Percentiles rank a stretch among this genome's conserved stretches.
phyloP scores from a whole-genome alignment of 192 early-diverging fungal genomes.

The Globomyces pollinis-pini region DNA sequence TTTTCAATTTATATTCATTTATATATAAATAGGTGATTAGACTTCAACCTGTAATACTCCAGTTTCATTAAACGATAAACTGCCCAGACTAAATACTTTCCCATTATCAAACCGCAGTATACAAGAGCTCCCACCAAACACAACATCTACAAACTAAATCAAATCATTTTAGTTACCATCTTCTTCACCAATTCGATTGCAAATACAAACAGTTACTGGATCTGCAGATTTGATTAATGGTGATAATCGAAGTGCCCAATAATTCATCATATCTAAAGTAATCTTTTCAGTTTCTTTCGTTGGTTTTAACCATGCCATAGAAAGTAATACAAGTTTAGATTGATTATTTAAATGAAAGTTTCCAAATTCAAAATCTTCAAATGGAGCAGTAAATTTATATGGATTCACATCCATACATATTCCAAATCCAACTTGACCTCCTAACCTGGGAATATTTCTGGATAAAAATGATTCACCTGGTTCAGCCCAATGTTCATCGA shows the following conservation, averaged over 20 bases:
- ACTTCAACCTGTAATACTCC: neutral
- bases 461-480: slow-evolving; percentile 59
- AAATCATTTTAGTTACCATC: neutral
- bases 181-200: slow-evolving; percentile 16
- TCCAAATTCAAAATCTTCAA: slow-evolving; percentile 63
- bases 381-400: slow-evolving; percentile 55
- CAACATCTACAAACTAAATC: too few relatives aligned
- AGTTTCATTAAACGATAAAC: neutral
- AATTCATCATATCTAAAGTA: slow-evolving; percentile 17
- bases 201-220: slow-evolving; percentile 7
- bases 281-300: neutral
- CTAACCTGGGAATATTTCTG: neutral
- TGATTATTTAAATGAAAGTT: slow-evolving; percentile 45
- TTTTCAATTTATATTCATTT: neutral
- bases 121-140: slow-evolving; percentile 13
- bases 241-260: slow-evolving; percentile 20
- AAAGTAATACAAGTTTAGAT: slow-evolving; percentile 44
- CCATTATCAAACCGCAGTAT: neutral
- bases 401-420: slow-evolving; percentile 87
- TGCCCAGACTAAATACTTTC: neutral
- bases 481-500: slow-evolving; percentile 68
- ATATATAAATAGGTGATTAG: neutral
- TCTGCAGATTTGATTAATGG: slow-evolving; percentile 11
- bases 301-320: slow-evolving; percentile 64
- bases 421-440: slow-evolving; percentile 49